These are phyloP conservation scores for Fagopyrum tataricum DNA, from an alignment of 148 eudicot genomes.

Conservation along the genomic window DNA sequence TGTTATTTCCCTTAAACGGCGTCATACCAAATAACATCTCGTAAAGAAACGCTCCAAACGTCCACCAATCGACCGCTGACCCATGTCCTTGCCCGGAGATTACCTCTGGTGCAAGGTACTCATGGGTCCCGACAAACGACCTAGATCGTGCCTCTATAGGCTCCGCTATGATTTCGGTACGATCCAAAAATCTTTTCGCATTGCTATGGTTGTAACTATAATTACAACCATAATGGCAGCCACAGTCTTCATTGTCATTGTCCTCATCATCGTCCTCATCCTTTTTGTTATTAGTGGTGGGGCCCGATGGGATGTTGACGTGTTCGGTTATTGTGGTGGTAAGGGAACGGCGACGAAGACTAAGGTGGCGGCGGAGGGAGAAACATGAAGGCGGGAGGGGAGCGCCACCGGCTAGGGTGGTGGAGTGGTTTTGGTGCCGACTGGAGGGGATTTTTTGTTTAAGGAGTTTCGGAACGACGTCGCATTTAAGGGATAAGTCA, in stretches of 20 bases:
- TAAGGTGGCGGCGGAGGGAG: constrained; percentile 4
- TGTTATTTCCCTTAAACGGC: constrained; percentile 39
- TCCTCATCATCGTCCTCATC: not conserved
- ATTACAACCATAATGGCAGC: not conserved
- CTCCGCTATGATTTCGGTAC: constrained; percentile 31
- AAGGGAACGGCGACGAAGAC: not conserved
- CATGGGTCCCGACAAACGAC: constrained; percentile 54
- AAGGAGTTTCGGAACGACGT: constrained; percentile 20
- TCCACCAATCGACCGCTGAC: constrained; percentile 57
- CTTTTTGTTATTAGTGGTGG: not conserved
- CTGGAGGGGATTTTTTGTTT: constrained; percentile 8
- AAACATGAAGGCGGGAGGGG: constrained; percentile 24
- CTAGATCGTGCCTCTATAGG: constrained; percentile 40
- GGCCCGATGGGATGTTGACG: not conserved
- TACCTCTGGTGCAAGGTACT: constrained; percentile 49
- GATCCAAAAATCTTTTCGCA: not conserved
- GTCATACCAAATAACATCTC: constrained; percentile 40
- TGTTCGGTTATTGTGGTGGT: constrained; percentile 18
- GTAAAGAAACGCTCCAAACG: constrained; percentile 37
- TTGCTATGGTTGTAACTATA: not conserved
- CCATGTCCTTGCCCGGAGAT: constrained; percentile 46
- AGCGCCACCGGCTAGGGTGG: constrained; percentile 14
- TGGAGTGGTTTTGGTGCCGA: constrained; percentile 9
- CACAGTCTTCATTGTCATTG: not conserved
- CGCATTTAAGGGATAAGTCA: constrained; percentile 41